Evolutionary conservation across 1,284 basidiomycete species (phyloP).

Genomic region (Pholiota adiposa): DNA sequence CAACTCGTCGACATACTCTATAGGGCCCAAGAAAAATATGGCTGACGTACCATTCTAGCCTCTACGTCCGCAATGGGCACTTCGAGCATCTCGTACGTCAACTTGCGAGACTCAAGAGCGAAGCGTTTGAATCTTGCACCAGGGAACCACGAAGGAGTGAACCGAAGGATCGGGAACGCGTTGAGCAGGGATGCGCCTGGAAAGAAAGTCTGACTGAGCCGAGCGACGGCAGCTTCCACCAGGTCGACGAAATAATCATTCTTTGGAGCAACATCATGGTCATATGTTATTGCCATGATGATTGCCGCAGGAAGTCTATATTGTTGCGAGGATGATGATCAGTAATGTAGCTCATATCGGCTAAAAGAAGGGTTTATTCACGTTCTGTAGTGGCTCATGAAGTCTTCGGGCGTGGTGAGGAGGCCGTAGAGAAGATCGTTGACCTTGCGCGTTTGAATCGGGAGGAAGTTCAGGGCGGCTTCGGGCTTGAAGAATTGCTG

Average conservation of each 20-base stretch:
- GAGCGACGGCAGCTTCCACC: slow-evolving; percentile 23
- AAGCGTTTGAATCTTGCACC: slow-evolving; percentile 26
- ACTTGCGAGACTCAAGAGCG: slow-evolving; percentile 7
- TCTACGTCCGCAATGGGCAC: slow-evolving; percentile 13
- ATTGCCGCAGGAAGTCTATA: slow-evolving; percentile 20
- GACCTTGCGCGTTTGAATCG: slow-evolving; percentile 35
- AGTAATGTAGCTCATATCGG: background rate
- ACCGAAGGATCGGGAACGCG: slow-evolving; percentile 28
- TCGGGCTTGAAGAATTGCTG: slow-evolving; percentile 37
- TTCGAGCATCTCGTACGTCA: slow-evolving; percentile 12
- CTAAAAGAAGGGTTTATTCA: slow-evolving; percentile 1
- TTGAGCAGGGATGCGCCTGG: slow-evolving; percentile 30
- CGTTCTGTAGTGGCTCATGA: slow-evolving; percentile 28
- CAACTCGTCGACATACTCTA: background rate
- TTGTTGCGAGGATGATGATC: background rate
- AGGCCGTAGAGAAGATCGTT: slow-evolving; percentile 37
- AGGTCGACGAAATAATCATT: slow-evolving; percentile 26
- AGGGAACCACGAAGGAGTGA: slow-evolving; percentile 31
- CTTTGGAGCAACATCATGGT: slow-evolving; percentile 21
- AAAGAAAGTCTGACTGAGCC: slow-evolving; percentile 16
- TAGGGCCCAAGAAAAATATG: background rate
- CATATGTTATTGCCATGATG: slow-evolving; percentile 25
- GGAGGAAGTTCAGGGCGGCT: slow-evolving; percentile 27
- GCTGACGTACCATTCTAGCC: background rate
- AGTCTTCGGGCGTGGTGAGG: slow-evolving; percentile 31